Conservation (phyloP, 2,329 filamentous ascomycete species). For the Myriosclerotinia scirpicola region DNA sequence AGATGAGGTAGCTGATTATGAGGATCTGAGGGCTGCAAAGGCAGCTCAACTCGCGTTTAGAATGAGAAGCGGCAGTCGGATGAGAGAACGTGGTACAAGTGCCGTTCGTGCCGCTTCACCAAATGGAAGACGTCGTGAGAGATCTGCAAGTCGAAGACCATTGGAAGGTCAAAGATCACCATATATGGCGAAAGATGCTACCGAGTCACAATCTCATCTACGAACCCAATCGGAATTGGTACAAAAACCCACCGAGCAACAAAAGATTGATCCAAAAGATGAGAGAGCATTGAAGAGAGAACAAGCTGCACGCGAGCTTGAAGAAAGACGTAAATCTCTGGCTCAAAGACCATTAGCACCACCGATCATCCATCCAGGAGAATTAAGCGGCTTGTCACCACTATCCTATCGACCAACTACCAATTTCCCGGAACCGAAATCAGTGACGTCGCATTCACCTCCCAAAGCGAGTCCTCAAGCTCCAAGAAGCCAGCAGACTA, state of each 20-base stretch:
- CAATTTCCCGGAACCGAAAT: slow-evolving; percentile 31
- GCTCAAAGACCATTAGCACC: slow-evolving; percentile 78
- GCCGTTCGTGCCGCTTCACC: slow-evolving; percentile 37
- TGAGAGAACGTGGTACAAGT: slow-evolving; percentile 41
- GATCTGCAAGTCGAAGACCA: slow-evolving; percentile 39
- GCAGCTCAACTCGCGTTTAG: slow-evolving; percentile 57
- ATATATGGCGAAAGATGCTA: slow-evolving; percentile 31
- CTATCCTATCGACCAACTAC: slow-evolving; percentile 34
- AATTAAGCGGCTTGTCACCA: slow-evolving; percentile 46
- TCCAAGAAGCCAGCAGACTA: slow-evolving; percentile 63
- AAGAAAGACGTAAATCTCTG: slow-evolving; percentile 82
- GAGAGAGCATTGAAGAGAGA: slow-evolving; percentile 69
- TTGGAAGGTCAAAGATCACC: slow-evolving; percentile 26
- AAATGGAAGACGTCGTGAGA: slow-evolving; percentile 38
- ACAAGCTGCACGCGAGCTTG: slow-evolving; percentile 77
- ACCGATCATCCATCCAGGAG: slow-evolving; percentile 71
- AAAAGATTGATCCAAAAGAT: slow-evolving; percentile 55
- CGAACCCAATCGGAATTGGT: slow-evolving; percentile 45
- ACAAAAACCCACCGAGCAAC: slow-evolving; percentile 37
- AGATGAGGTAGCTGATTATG: slow-evolving; percentile 64
- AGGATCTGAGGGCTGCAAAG: slow-evolving; percentile 55
- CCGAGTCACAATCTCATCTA: slow-evolving; percentile 32
- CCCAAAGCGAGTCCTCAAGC: slow-evolving; percentile 44
- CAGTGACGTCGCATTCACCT: slow-evolving; percentile 34
- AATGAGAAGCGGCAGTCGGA: slow-evolving; percentile 53